Base-by-base conservation (phyloP, 768 basidiomycete genomes). In the Agrocybe praecox region DNA sequence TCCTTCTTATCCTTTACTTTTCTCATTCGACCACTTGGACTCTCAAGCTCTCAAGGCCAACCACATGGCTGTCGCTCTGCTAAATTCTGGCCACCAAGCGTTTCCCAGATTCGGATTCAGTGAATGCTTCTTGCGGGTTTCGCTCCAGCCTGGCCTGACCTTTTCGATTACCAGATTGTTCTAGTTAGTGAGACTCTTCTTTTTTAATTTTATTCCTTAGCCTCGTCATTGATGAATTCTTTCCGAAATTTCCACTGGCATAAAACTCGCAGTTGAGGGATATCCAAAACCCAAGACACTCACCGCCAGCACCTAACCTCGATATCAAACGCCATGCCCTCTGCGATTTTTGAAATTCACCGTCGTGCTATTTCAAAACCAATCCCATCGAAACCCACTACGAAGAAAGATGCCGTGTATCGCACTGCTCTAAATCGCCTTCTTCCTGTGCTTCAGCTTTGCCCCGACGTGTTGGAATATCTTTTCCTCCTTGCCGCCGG, bases 381-480 rank as follows among this genome's bases (percentile, higher is more conserved):
- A 29, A 15, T 21, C 29, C 2, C 15, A 32, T 22, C 29, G 7
- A 40, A 40, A 12, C 36, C 46, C 15, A 15, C 46, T 18, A 47
- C 46, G 17, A 48, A 2, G 18, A 49, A 56, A 36, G 50, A 57
- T 17, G 34, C 43, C 9, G 14, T 46, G 10, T 14, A 45, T 17
- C 55, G 40, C 19, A 56, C 48, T 15, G 50, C 32, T 23, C 46
- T 36, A 19, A 67, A 64, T 44, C 46, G 58, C 6, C 58, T 33
- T 5, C 61, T 61, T 11, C 63, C 62, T 6, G 46, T 57, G 29
- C 46, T 60, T 10, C 51, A 46, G 8, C 53, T 68, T 22, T 65
- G 49, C 45, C 47, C 55, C 1, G 67, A 68, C 53, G 26, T 68
- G 11, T 60, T 68, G 12, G 64, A 65, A 57, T 63, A 62, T n/a